Base-by-base conservation (phyloP, 2,329 filamentous ascomycete species). In the Aspergillus fumigatus region DNA sequence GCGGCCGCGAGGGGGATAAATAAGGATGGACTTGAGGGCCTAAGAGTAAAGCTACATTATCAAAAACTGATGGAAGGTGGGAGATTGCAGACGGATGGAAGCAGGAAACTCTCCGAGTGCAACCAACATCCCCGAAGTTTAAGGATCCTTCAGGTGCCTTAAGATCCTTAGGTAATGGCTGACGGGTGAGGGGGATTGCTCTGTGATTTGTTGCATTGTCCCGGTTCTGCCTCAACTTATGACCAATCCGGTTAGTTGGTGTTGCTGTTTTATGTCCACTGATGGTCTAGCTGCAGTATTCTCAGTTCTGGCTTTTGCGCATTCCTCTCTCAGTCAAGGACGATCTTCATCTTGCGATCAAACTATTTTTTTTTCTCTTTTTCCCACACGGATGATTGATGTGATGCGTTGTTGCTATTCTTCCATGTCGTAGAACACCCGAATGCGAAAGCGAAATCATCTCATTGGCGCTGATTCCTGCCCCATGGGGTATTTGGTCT, bases 41-140 rank as follows among this genome's bases (percentile, higher is more conserved):
- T 32, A 54, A 38, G 35, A 50, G 45, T 52, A 52, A 57, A 50
- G 43, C 55, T 52, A 40, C 32, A 50, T 53, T 27, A 53, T 59
- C 40, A 17, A 26, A 41, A 25, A 38, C 51, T 47, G 43, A 47
- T 47, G 29, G 29, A 52, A 41, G 23, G 19, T 3, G 29, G 17
- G 17, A 29, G 3, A 7, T 9, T 11, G 50, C n/a, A 53, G 51
- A 41, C 26, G 19, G 19, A 32, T 25, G 38, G 23, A 10, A 45
- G 25, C 32, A 47, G 51, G 26, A 43, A 21, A 21, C 14, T 14
- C 17, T 47, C 10, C n/a, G 21, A 23, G 9, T 45, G 19, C 4
- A 6, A 14, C 32, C 32, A 47, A 14, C 6, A 25, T 23, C 43
- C n/a, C 14, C 43, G 21, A 47, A 21, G 23, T 14, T 14, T 29